A percentile compares a stretch with the other conserved stretches of the same genome.
These are phyloP conservation scores for Sarocladium strictum DNA, from an alignment of 2,329 filamentous ascomycete species.

Conservation along the genomic window DNA sequence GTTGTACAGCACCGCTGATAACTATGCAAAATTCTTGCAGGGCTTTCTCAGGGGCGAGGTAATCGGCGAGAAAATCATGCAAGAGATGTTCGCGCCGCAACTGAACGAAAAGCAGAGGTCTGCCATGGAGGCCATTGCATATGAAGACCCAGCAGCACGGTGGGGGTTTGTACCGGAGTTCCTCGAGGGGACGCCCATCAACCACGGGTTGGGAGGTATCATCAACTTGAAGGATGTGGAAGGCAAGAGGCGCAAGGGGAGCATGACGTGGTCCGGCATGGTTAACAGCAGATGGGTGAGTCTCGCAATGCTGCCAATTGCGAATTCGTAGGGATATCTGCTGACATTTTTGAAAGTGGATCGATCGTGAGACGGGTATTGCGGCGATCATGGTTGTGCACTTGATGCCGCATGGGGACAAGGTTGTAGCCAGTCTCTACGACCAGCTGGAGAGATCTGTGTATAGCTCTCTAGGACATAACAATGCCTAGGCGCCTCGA, in stretches of 20 bases:
- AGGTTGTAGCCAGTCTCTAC: slow-evolving; percentile 27
- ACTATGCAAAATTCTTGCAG: slow-evolving; percentile 31
- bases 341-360: slow-evolving; percentile 21
- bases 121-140: slow-evolving; percentile 16
- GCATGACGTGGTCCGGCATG: slow-evolving; percentile 38
- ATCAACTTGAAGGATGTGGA: slow-evolving; percentile 32
- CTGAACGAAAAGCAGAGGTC: slow-evolving; percentile 24
- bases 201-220: slow-evolving; percentile 32
- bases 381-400: slow-evolving; percentile 33
- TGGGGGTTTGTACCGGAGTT: slow-evolving; percentile 30
- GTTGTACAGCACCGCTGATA: slow-evolving; percentile 33
- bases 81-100: slow-evolving; percentile 35
- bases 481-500: neutral
- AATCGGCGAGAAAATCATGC: slow-evolving; percentile 22
- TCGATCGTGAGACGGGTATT: slow-evolving; percentile 32
- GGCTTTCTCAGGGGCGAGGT: slow-evolving; percentile 26
- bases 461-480: slow-evolving; percentile 20
- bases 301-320: slow-evolving; percentile 9
- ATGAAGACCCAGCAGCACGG: slow-evolving; percentile 16
- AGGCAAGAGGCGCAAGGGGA: slow-evolving; percentile 34
- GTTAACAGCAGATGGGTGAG: slow-evolving; percentile 36
- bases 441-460: slow-evolving; percentile 33
- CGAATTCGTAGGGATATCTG: neutral
- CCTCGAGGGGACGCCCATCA: slow-evolving; percentile 23
- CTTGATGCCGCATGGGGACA: slow-evolving; percentile 31